Evolutionary conservation across 2,329 filamentous ascomycete genomes (phyloP).

Genomic region (Verticillium isaacii): DNA sequence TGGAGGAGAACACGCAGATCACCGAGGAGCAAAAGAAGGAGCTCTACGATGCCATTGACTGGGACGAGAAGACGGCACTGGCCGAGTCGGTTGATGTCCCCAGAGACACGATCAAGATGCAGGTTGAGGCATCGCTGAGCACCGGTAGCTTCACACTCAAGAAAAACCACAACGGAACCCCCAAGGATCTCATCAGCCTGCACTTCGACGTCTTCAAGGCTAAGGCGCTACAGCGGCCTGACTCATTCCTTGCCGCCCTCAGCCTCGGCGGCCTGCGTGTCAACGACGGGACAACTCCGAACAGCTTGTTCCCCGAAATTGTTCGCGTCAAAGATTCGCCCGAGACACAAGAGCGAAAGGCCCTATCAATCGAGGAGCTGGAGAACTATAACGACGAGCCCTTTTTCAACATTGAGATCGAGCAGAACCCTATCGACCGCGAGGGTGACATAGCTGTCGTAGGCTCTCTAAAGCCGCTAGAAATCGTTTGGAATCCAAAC

Average conservation of each 20-base stretch:
- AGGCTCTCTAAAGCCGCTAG: slow-evolving; percentile 88
- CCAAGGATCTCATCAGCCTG: slow-evolving; percentile 78
- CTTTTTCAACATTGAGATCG: slow-evolving; percentile 89
- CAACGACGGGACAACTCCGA: slow-evolving; percentile 91
- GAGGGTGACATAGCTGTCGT: slow-evolving; percentile 87
- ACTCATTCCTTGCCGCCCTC: slow-evolving; percentile 83
- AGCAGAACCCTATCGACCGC: slow-evolving; percentile 91
- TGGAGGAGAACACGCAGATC: slow-evolving; percentile 71
- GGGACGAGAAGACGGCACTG: slow-evolving; percentile 91
- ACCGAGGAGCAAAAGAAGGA: slow-evolving; percentile 95
- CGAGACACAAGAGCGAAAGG: slow-evolving; percentile 37
- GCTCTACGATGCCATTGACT: slow-evolving; percentile 95
- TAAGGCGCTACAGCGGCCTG: slow-evolving; percentile 82
- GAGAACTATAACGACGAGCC: slow-evolving; percentile 57
- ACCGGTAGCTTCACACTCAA: slow-evolving; percentile 95
- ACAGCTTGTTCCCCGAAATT: slow-evolving; percentile 90
- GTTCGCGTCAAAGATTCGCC: slow-evolving; percentile 90
- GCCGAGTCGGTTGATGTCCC: slow-evolving; percentile 85
- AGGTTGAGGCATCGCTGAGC: slow-evolving; percentile 87
- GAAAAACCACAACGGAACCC: slow-evolving; percentile 73
- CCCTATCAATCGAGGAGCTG: slow-evolving; percentile 49
- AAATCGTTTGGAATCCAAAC: slow-evolving; percentile 95
- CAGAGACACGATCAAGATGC: slow-evolving; percentile 85
- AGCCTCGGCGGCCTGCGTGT: slow-evolving; percentile 89
- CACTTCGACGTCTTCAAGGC: slow-evolving; percentile 95